Evolutionary conservation across 805 yeast species (phyloP), one percentile per base, ranked within the genome.

Genomic region (Nakazawaea holstii): DNA sequence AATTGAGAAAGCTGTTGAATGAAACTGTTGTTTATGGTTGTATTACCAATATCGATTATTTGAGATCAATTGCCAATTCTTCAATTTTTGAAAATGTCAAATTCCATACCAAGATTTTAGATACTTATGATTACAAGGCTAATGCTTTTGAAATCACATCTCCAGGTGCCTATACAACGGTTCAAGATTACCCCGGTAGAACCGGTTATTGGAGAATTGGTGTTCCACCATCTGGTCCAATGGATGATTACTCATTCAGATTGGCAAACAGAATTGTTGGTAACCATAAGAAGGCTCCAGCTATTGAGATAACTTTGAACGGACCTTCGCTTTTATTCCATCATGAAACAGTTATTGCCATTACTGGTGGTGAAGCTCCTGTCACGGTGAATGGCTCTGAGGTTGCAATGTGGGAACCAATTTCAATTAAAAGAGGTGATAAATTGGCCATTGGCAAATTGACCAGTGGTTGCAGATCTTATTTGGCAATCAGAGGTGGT

Each of bases 171-270:
- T 89, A 89, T 67, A 92, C 98, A 33, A 87, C 97, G 3, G 92
- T 92, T 42, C 99, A 92, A 70, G 99, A 94, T 66, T 94, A 82
- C 65, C 95, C 96, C 14, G 96, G 95, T 45, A 83, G 99, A 71
- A 73, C 73, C 46, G 84, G 89, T n/a, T 74, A 74, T 64, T 87
- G 95, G 95, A 81, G 86, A 60, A 77, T 86, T 56, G 99, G 99
- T 64, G 98, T 92, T 48, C 99, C 99, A 26, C 98, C 98, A 7
- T 88, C 96, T 36, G 99, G 99, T 40, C 97, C 98, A 50, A 94
- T 92, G 98, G 99, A 92, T 67, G 79, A 82, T 51, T 91, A 83
- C 59, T 82, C 97, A 4, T 91, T 91, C 72, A 76, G 97, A 58
- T 64, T 88, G 52, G 97, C 96, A 17, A 92, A 92, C 71, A 73